Conservation (phyloP, 2,329 filamentous ascomycete genomes). For the Ascochyta pisi region DNA sequence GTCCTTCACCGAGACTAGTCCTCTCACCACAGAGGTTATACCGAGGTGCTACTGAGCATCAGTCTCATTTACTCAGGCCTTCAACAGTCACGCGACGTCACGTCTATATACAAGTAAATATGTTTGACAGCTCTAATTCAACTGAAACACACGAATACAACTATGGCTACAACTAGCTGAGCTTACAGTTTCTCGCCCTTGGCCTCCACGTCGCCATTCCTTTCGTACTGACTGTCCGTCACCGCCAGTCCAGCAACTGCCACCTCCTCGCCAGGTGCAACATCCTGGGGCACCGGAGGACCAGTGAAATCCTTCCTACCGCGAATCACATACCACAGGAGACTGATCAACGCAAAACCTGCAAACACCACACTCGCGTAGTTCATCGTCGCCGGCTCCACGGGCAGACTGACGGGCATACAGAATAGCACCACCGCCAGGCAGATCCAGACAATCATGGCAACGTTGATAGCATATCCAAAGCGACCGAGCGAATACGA, state of each 20-base stretch:
- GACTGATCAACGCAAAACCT: slow-evolving; percentile 47
- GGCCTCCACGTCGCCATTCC: slow-evolving; percentile 33
- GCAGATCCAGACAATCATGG: slow-evolving; percentile 73
- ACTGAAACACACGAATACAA: no score
- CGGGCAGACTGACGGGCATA: slow-evolving; percentile 64
- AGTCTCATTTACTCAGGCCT: background rate
- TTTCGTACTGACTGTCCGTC: slow-evolving; percentile 35
- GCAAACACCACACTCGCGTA: slow-evolving; percentile 52
- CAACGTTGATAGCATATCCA: slow-evolving; percentile 71
- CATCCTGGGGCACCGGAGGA: slow-evolving; percentile 46
- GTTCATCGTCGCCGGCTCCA: slow-evolving; percentile 53
- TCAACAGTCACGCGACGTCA: no score
- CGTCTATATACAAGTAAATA: no score
- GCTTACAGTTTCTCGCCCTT: slow-evolving; percentile 26
- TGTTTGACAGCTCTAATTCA: no score
- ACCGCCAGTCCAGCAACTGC: slow-evolving; percentile 42
- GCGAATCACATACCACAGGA: slow-evolving; percentile 47
- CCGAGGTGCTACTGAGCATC: background rate
- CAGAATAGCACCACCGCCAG: slow-evolving; percentile 77
- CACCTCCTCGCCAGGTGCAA: slow-evolving; percentile 43
- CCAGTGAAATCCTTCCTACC: slow-evolving; percentile 49
- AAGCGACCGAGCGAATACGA: slow-evolving; percentile 73
- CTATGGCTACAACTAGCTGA: background rate
- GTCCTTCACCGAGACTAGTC: no score
- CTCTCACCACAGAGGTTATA: no score